Base-by-base conservation (phyloP, 1,284 basidiomycete species). In the Pseudozyma pruni region DNA sequence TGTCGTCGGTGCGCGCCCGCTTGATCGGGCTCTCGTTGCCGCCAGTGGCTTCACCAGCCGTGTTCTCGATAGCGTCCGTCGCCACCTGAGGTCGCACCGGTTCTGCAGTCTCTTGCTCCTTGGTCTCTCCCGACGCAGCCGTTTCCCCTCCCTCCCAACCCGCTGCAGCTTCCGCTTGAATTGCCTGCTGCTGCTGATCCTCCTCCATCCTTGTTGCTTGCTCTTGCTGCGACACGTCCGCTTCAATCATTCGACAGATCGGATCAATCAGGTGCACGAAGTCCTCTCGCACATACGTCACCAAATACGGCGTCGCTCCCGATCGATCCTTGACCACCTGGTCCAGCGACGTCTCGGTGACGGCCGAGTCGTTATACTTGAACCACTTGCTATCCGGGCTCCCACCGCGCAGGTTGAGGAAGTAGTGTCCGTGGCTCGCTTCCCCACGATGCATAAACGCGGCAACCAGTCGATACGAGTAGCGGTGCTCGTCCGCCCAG, bases 381-480 rank as follows among this genome's bases (percentile, higher is more conserved):
- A 74, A 72, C 80, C 80, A 82, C 29, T 45, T 60, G 29, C 43
- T 39, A 16, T 46, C 42, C n/a, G 32, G 22, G 3, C 53, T 34
- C 1, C 43, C 52, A 1, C 62, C 60, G 22, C 79, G 63, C 57
- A 79, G 67, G 45, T 80, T 72, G 11, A 82, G 29, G 48, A 79
- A 82, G 59, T 81, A 81, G 56, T 82, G 80, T 9, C 80, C 80
- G 51, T 81, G 79, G 16, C 72, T 71, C 16, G 80, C 80, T 35
- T 82, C 79, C 27, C 80, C 78, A 14, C 95, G 90, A 83, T 98
- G 95, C 75, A 98, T 92, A 84, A 98, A 98, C 13, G 98, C 94
- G 13, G 92, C 92, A 0, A 92, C 93, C 37, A 98, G 86, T 78
- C 95, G 92, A 81, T 98, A 98, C 48, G 90, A 89, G 22, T 88